Percentiles rank a stretch among this genome's conserved stretches.
These are phyloP conservation scores for Aspergillus alliaceus DNA, from an alignment of 2,329 filamentous ascomycete genomes.

Conservation along the genomic window DNA sequence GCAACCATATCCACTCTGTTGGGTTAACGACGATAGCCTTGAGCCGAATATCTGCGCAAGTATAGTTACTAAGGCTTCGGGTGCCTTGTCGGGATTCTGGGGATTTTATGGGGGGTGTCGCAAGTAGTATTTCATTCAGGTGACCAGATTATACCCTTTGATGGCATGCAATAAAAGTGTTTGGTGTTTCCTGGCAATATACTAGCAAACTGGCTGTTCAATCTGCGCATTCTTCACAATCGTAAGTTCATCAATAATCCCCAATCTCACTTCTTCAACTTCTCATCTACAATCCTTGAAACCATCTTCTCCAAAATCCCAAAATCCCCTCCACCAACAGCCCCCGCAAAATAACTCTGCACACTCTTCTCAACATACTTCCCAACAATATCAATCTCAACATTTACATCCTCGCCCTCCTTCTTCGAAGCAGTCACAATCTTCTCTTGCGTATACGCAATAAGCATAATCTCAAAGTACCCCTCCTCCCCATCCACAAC, in stretches of 20 bases:
- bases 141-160: neutral
- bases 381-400: slow-evolving; percentile 86
- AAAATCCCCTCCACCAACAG: slow-evolving; percentile 36
- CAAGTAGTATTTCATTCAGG: neutral
- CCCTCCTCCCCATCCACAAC: slow-evolving; percentile 78
- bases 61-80: neutral
- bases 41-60: too few relatives aligned
- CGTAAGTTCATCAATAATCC: neutral
- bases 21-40: neutral
- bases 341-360: slow-evolving; percentile 66
- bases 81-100: too few relatives aligned
- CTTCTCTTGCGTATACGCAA: slow-evolving; percentile 92
- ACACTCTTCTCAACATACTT: slow-evolving; percentile 74
- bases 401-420: slow-evolving; percentile 78
- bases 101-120: too few relatives aligned
- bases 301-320: slow-evolving; percentile 71
- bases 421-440: slow-evolving; percentile 79
- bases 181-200: neutral
- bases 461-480: slow-evolving; percentile 95
- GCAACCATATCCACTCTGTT: neutral
- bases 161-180: neutral
- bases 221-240: slow-evolving; percentile 1
- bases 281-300: slow-evolving; percentile 71
- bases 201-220: neutral
- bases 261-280: slow-evolving; percentile 47